These are phyloP conservation scores for Aspergillus piperis DNA, from an alignment of 2,329 filamentous ascomycete genomes.

Conservation along the genomic window DNA sequence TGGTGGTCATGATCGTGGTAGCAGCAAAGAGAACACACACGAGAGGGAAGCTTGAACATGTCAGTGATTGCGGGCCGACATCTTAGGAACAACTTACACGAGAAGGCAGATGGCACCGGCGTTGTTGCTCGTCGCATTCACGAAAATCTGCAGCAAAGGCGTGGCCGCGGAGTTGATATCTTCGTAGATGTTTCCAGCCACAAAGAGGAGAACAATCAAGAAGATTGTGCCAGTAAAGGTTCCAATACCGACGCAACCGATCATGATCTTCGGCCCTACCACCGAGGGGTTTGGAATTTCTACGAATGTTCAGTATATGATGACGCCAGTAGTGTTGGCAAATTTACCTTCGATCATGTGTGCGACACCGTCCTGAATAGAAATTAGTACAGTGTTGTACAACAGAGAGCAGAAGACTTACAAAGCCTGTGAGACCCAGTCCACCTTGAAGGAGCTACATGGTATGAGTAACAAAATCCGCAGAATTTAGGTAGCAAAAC, in stretches of 20 bases:
- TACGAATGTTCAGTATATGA: slow-evolving; percentile 16
- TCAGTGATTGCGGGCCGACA: slow-evolving; percentile 11
- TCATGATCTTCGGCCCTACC: slow-evolving; percentile 67
- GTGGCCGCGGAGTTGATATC: slow-evolving; percentile 60
- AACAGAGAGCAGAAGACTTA: slow-evolving; percentile 26
- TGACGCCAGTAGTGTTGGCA: neutral
- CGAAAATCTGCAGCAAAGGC: slow-evolving; percentile 63
- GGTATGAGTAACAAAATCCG: slow-evolving; percentile 21
- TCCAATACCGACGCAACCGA: slow-evolving; percentile 64
- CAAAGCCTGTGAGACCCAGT: slow-evolving; percentile 57
- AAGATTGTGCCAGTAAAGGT: slow-evolving; percentile 65
- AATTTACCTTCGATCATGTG: slow-evolving; percentile 55
- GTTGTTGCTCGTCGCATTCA: slow-evolving; percentile 62
- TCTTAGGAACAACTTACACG: slow-evolving; percentile 46
- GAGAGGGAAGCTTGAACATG: slow-evolving; percentile 27
- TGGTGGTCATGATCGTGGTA: slow-evolving; percentile 38
- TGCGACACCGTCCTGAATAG: slow-evolving; percentile 39
- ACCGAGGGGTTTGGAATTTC: slow-evolving; percentile 49
- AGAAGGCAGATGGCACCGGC: slow-evolving; percentile 65
- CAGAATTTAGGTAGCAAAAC: slow-evolving; percentile 12
- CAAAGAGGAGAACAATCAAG: slow-evolving; percentile 64
- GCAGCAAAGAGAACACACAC: slow-evolving; percentile 36
- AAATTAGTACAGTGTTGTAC: neutral
- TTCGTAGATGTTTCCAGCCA: slow-evolving; percentile 58
- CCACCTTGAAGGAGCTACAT: slow-evolving; percentile 50